Evolutionary conservation across 2,329 filamentous ascomycete genomes (phyloP).

Genomic region (Sphaerulina musiva): DNA sequence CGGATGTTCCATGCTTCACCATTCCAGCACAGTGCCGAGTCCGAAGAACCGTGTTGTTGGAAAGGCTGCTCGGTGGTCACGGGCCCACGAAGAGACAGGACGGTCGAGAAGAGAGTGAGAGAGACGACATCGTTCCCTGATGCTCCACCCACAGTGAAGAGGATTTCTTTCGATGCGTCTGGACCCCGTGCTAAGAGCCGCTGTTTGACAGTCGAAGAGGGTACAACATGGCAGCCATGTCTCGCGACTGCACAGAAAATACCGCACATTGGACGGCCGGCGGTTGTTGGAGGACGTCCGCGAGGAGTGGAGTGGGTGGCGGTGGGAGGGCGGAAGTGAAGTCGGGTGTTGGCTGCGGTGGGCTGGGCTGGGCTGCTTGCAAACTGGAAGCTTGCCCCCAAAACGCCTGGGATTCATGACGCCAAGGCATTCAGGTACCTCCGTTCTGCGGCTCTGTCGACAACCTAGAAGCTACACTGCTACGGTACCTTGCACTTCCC

Average conservation of each 20-base stretch:
- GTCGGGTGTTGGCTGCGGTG: background rate
- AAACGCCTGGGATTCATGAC: no score
- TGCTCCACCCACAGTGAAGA: background rate
- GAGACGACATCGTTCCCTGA: conserved; percentile 1
- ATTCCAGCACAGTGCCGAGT: conserved; percentile 86
- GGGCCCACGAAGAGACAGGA: conserved; percentile 80
- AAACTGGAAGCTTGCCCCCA: background rate
- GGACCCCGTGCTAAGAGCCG: conserved; percentile 30
- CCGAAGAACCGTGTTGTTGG: conserved; percentile 47
- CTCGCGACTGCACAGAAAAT: conserved; percentile 33
- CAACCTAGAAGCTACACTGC: background rate
- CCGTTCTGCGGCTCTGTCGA: background rate
- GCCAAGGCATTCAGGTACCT: background rate
- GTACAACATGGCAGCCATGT: conserved; percentile 16
- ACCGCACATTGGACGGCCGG: conserved; percentile 29
- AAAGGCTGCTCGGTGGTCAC: conserved; percentile 68
- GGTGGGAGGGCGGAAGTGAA: background rate
- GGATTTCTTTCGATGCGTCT: conserved; percentile 22
- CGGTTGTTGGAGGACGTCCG: background rate
- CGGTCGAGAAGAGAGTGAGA: conserved; percentile 69
- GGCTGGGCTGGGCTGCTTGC: background rate
- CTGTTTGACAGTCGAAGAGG: conserved; percentile 17
- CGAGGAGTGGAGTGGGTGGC: background rate
- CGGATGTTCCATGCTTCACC: conserved; percentile 84
- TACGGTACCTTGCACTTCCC: background rate